Conservation (phyloP, 108 stramenopile genomes). For the Thalassiosira profunda region DNA sequence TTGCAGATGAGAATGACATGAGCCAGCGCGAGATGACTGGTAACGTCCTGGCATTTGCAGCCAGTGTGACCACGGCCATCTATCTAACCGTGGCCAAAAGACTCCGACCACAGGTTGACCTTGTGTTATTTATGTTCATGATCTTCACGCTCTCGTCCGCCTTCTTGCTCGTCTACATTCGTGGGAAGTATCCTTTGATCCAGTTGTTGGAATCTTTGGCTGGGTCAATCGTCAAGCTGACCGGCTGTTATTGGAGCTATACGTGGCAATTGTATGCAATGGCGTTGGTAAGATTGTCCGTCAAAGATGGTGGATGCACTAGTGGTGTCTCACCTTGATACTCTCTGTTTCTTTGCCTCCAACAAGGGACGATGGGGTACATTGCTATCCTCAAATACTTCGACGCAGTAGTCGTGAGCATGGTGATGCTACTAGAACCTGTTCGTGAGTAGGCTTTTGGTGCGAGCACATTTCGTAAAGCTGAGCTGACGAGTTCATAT, state of each 20-base stretch:
- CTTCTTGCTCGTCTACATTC: slow-evolving; percentile 41
- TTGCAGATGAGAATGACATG: too few species aligned
- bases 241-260: slow-evolving; percentile 57
- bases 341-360: too few species aligned
- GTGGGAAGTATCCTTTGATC: slow-evolving; percentile 39
- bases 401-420: slow-evolving; percentile 63
- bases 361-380: slow-evolving; percentile 73
- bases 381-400: slow-evolving; percentile 74
- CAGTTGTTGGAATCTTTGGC: slow-evolving; percentile 57
- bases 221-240: slow-evolving; percentile 40
- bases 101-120: slow-evolving; percentile 39
- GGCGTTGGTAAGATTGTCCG: too few species aligned
- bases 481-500: too few species aligned
- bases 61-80: slow-evolving; percentile 28
- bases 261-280: slow-evolving; percentile 60
- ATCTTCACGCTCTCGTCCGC: slow-evolving; percentile 52
- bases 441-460: too few species aligned
- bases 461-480: too few species aligned
- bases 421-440: slow-evolving; percentile 55
- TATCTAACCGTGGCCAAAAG: slow-evolving; percentile 62
- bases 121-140: slow-evolving; percentile 66
- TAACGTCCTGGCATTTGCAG: slow-evolving; percentile 58
- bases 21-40: slow-evolving; percentile 40
- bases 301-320: too few species aligned
- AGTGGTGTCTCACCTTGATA: too few species aligned